These are phyloP conservation scores for Talaromyces liani DNA, from an alignment of 495 filamentous ascomycete genomes.

Conservation along the genomic window DNA sequence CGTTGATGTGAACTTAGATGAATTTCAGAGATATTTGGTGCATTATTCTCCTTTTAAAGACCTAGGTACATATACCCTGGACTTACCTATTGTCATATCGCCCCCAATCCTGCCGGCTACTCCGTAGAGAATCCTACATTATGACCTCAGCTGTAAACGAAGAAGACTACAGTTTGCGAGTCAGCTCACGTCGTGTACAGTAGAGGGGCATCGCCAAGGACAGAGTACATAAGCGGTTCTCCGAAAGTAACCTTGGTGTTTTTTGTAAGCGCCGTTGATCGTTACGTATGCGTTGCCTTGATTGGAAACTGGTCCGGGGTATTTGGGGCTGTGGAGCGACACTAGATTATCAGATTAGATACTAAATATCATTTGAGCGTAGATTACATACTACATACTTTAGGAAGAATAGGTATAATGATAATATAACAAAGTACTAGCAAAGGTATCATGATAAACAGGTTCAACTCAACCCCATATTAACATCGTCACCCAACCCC, in stretches of 20 bases:
- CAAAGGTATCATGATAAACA: background rate
- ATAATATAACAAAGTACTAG: background rate
- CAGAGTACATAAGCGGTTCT: background rate
- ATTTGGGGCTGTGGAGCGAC: background rate
- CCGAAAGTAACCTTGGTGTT: background rate
- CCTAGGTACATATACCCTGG: background rate
- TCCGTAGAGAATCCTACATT: background rate
- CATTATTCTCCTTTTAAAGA: background rate
- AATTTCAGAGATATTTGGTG: background rate
- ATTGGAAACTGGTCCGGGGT: background rate
- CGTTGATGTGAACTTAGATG: background rate
- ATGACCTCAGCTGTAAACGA: background rate
- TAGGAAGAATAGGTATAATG: background rate
- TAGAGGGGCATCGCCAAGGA: background rate
- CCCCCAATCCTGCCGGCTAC: background rate
- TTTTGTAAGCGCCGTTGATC: background rate
- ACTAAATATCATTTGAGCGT: too few relatives aligned
- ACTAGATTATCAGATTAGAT: background rate
- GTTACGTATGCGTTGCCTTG: background rate
- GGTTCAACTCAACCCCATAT: conserved; percentile 46
- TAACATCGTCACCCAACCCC: conserved; percentile 45
- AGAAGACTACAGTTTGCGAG: background rate
- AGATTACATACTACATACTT: background rate
- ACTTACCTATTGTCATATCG: background rate
- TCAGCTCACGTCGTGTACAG: background rate